Evolutionary conservation across 2,329 filamentous ascomycete genomes (phyloP).

Genomic region (Madurella fahalii): DNA sequence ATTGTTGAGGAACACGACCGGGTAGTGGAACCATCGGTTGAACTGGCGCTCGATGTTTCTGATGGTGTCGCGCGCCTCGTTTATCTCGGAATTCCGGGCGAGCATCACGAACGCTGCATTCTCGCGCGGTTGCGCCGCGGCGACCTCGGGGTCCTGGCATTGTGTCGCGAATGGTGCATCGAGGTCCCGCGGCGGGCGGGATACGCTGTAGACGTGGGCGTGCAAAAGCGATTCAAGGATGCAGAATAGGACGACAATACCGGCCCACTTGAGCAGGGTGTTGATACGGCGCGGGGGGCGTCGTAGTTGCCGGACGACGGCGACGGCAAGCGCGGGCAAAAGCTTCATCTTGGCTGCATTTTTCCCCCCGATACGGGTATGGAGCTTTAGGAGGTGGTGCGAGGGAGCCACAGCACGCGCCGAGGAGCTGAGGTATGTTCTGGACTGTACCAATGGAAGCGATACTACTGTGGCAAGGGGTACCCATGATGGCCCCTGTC

Average conservation of each 20-base stretch:
- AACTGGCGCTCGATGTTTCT: constrained; percentile 41
- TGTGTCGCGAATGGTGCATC: constrained; percentile 38
- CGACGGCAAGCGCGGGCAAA: constrained; percentile 1
- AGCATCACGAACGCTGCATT: constrained; percentile 46
- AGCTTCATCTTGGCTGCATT: constrained; percentile 3
- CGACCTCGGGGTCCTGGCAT: constrained; percentile 37
- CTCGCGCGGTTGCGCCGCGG: constrained; percentile 33
- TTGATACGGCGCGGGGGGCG: constrained; percentile 8
- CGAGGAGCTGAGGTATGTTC: not conserved
- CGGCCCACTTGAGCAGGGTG: constrained; percentile 5
- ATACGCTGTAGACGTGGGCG: constrained; percentile 33
- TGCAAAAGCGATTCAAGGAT: constrained; percentile 35
- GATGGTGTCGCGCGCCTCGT: constrained; percentile 37
- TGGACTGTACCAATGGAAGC: too few relatives aligned
- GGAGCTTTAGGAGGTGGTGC: not conserved
- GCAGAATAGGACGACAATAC: constrained; percentile 30
- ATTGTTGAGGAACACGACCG: constrained; percentile 45
- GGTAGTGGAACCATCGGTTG: constrained; percentile 46
- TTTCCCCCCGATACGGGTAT: not conserved
- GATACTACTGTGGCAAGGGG: too few relatives aligned
- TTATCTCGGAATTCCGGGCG: constrained; percentile 42
- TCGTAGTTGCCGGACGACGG: constrained; percentile 6
- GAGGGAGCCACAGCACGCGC: not conserved
- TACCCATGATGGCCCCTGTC: too few relatives aligned
- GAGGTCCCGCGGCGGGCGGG: constrained; percentile 34